A percentile compares a stretch with the other conserved stretches of the same genome.
Conservation (phyloP, 1,284 basidiomycete species). For the Leccinum ponderosum region DNA sequence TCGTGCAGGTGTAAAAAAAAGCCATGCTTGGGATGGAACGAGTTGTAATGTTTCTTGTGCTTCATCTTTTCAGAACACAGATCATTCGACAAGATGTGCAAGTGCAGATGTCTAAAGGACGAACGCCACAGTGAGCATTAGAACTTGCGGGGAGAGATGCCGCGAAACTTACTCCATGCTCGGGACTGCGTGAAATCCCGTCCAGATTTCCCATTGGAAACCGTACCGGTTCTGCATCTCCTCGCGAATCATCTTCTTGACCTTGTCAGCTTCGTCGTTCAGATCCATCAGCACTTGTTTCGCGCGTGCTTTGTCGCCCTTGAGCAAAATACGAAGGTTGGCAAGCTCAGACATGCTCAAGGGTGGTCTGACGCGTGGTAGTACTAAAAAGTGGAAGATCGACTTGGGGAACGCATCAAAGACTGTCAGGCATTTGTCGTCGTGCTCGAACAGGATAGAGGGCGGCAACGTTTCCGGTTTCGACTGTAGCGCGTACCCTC, state of each 20-base stretch:
- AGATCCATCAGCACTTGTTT: slow-evolving; percentile 57
- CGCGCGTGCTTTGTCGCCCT: slow-evolving; percentile 51
- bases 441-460: slow-evolving; percentile 63
- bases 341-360: slow-evolving; percentile 46
- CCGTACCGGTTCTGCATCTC: slow-evolving; percentile 84
- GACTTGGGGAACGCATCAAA: slow-evolving; percentile 89
- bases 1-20: slow-evolving; percentile 85
- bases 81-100: slow-evolving; percentile 88
- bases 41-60: slow-evolving; percentile 93
- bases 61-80: slow-evolving; percentile 77
- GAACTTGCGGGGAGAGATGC: not conserved
- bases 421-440: slow-evolving; percentile 65
- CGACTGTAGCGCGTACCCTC: slow-evolving; percentile 56
- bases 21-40: slow-evolving; percentile 85
- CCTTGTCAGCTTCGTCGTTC: slow-evolving; percentile 52
- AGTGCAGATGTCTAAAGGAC: slow-evolving; percentile 70
- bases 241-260: slow-evolving; percentile 65
- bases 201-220: slow-evolving; percentile 78
- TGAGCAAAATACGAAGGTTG: slow-evolving; percentile 63
- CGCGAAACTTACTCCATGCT: slow-evolving; percentile 65
- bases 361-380: slow-evolving; percentile 56
- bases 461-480: slow-evolving; percentile 56
- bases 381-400: slow-evolving; percentile 79
- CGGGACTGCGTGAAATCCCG: slow-evolving; percentile 86
- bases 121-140: not conserved